Percentiles rank a stretch among this genome's conserved stretches.
phyloP scores from a whole-genome alignment of 176 grass and related monocot genomes.

The Aegilops tauschii region DNA sequence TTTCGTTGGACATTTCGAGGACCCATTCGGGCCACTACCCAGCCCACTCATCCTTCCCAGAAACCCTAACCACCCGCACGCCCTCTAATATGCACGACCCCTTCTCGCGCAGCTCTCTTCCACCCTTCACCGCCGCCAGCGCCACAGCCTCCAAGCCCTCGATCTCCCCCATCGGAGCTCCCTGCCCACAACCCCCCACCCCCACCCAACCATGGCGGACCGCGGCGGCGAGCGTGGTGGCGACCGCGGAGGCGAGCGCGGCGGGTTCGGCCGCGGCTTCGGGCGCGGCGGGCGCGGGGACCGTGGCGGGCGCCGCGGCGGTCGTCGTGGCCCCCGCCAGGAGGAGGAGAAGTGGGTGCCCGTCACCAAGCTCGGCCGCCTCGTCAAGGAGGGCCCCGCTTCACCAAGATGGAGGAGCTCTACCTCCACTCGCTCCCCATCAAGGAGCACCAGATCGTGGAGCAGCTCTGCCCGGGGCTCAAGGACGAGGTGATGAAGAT shows the following conservation, averaged over 20 bases:
- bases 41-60: not conserved
- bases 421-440: slow-evolving; percentile 86
- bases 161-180: too few species aligned
- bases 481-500: slow-evolving; percentile 99
- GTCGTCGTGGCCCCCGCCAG: slow-evolving; percentile 39
- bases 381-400: slow-evolving; percentile 50
- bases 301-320: slow-evolving; percentile 37
- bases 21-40: not conserved
- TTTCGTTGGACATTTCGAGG: too few species aligned
- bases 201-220: slow-evolving; percentile 39
- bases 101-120: rapidly evolving
- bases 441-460: slow-evolving; percentile 91
- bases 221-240: slow-evolving; percentile 46
- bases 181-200: not conserved
- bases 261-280: slow-evolving; percentile 54
- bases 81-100: slow-evolving; percentile 23
- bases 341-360: slow-evolving; percentile 97
- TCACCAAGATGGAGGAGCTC: slow-evolving; percentile 66
- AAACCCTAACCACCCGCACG: slow-evolving; percentile 36
- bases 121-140: slow-evolving; percentile 27
- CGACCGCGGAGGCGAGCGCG: slow-evolving; percentile 47
- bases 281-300: slow-evolving; percentile 37
- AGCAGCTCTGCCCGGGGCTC: slow-evolving; percentile 45
- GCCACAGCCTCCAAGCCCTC: not conserved
- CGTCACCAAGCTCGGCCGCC: slow-evolving; percentile 81